Conservation (phyloP, 2,329 filamentous ascomycete genomes). For the Talaromyces rugulosus region DNA sequence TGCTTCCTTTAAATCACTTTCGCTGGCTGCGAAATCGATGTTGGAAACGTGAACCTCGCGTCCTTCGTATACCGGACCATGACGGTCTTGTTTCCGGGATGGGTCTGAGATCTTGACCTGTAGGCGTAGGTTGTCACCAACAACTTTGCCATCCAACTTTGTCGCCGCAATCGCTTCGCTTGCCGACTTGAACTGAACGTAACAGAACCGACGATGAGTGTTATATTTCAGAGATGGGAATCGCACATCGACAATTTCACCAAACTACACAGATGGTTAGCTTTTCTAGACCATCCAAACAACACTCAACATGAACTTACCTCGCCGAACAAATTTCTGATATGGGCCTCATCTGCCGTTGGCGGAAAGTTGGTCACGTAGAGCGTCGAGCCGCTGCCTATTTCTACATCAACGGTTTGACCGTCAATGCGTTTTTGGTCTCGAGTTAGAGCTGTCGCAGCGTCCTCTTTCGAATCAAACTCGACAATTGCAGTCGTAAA, state of each 20-base stretch:
- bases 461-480: slow-evolving; percentile 76
- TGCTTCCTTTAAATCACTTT: slow-evolving; percentile 64
- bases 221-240: slow-evolving; percentile 91
- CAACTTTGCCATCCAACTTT: slow-evolving; percentile 63
- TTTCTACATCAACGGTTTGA: slow-evolving; percentile 66
- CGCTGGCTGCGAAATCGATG: slow-evolving; percentile 57
- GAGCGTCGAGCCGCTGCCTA: slow-evolving; percentile 74
- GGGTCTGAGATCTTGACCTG: slow-evolving; percentile 83
- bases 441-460: slow-evolving; percentile 72
- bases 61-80: slow-evolving; percentile 78
- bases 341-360: slow-evolving; percentile 44
- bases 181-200: slow-evolving; percentile 76
- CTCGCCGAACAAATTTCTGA: slow-evolving; percentile 55
- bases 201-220: slow-evolving; percentile 87
- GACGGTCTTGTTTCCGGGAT: slow-evolving; percentile 67
- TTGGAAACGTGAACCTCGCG: slow-evolving; percentile 78
- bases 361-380: slow-evolving; percentile 87
- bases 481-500: slow-evolving; percentile 74
- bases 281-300: not conserved
- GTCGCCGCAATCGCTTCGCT: slow-evolving; percentile 68
- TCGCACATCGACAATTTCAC: slow-evolving; percentile 77
- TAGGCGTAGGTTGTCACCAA: slow-evolving; percentile 67
- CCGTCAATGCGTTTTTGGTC: slow-evolving; percentile 76
- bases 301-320: slow-evolving; percentile 25
- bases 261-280: slow-evolving; percentile 48